A percentile compares a stretch with the other conserved stretches of the same genome.
phyloP scores from a whole-genome alignment of 345 rosid species.

The Schrenkiella parvula region DNA sequence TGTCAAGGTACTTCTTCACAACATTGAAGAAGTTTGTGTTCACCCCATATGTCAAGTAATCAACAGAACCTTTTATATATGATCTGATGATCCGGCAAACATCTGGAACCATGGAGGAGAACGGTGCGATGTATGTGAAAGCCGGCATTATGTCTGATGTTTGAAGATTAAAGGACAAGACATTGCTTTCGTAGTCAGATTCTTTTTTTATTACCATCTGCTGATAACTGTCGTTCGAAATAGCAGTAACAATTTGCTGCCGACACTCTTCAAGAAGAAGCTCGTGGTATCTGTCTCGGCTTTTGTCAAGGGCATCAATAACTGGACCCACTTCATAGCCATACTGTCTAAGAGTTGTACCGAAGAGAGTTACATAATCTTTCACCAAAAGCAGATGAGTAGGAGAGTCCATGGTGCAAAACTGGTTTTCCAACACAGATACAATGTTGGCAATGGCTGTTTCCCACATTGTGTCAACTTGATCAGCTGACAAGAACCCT shows the following conservation, averaged over 20 bases:
- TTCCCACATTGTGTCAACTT: slow-evolving; percentile 94
- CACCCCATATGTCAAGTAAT: slow-evolving; percentile 72
- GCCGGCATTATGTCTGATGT: slow-evolving; percentile 82
- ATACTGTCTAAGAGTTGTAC: slow-evolving; percentile 69
- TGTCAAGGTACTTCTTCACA: slow-evolving; percentile 73
- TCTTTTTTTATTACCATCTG: slow-evolving; percentile 85
- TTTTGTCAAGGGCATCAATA: slow-evolving; percentile 65
- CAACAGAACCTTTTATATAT: slow-evolving; percentile 90
- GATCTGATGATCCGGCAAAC: slow-evolving; percentile 85
- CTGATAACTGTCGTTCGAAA: slow-evolving; percentile 63
- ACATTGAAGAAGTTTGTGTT: slow-evolving; percentile 49
- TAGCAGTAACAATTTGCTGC: slow-evolving; percentile 52
- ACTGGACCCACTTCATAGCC: slow-evolving; percentile 69
- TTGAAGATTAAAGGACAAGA: slow-evolving; percentile 72
- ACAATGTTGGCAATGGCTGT: slow-evolving; percentile 70
- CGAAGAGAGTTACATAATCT: slow-evolving; percentile 88
- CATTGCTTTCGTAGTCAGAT: slow-evolving; percentile 74
- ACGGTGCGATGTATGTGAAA: slow-evolving; percentile 86
- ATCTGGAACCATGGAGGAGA: slow-evolving; percentile 96
- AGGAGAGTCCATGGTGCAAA: slow-evolving; percentile 78
- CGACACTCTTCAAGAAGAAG: slow-evolving; percentile 83
- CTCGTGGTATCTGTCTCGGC: slow-evolving; percentile 84
- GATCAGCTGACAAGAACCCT: slow-evolving; percentile 56
- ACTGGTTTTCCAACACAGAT: slow-evolving; percentile 63
- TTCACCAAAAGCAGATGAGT: slow-evolving; percentile 91